Evolutionary conservation across 139 green algal species (phyloP).

Genomic region (Coelastrella sp.): DNA sequence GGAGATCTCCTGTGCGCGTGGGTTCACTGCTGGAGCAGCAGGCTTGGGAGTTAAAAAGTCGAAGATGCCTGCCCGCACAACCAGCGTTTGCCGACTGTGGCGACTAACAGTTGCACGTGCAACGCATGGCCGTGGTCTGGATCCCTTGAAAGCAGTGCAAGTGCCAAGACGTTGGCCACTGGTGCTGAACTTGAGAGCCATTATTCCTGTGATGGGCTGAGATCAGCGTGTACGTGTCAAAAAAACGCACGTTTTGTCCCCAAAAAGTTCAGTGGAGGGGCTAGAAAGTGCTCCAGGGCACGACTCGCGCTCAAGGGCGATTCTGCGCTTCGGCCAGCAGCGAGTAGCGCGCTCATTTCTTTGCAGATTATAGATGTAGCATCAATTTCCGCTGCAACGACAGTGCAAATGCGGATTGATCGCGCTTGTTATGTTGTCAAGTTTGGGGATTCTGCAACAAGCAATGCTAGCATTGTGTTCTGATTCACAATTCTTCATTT

Average conservation of each 20-base stretch:
- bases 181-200: constrained; percentile 33
- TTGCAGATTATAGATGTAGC: no score
- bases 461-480: no score
- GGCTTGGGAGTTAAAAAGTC: constrained; percentile 56
- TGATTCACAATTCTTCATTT: no score
- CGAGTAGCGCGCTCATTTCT: no score
- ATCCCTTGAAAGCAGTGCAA: neutral
- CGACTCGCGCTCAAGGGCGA: neutral
- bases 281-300: neutral
- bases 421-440: neutral
- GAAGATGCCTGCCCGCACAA: constrained; percentile 50
- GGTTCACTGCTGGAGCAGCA: constrained; percentile 39
- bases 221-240: neutral
- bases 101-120: neutral
- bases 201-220: neutral
- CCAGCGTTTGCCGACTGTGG: neutral
- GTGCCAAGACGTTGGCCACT: neutral
- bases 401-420: neutral
- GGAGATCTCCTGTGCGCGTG: constrained; percentile 43
- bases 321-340: neutral
- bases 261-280: no score
- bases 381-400: no score
- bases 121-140: neutral
- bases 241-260: neutral
- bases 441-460: neutral